Evolutionary conservation across 179 eudicot species (phyloP).

Genomic region (Gypsophila paniculata): DNA sequence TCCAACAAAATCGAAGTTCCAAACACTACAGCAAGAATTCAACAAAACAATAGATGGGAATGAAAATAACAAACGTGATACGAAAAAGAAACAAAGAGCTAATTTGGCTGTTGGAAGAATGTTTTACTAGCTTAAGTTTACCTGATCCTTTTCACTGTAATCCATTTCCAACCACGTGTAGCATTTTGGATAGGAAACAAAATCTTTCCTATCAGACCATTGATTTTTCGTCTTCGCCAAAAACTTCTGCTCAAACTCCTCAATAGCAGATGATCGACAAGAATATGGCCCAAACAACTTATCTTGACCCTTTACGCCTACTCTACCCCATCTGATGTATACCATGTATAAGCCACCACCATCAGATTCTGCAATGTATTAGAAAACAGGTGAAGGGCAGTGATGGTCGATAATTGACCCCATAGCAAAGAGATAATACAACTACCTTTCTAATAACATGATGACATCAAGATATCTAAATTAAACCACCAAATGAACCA

Average conservation of each 20-base stretch:
- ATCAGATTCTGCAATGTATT: slow-evolving; percentile 71
- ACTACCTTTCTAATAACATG: neutral
- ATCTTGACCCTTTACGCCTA: slow-evolving; percentile 89
- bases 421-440: neutral
- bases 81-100: neutral
- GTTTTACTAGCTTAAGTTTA: slow-evolving; percentile 28
- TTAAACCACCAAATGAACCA: neutral
- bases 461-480: neutral
- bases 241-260: slow-evolving; percentile 79
- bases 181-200: slow-evolving; percentile 56
- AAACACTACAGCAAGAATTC: neutral
- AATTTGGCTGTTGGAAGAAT: neutral
- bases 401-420: neutral
- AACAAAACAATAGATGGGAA: neutral
- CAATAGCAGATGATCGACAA: slow-evolving; percentile 45
- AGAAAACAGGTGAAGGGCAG: slow-evolving; percentile 14
- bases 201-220: slow-evolving; percentile 64
- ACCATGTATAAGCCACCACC: slow-evolving; percentile 70
- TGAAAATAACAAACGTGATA: neutral
- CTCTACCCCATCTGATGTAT: slow-evolving; percentile 96
- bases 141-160: slow-evolving; percentile 57
- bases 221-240: slow-evolving; percentile 70
- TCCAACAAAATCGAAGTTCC: slow-evolving; percentile 1
- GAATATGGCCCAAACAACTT: slow-evolving; percentile 75
- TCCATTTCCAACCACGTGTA: slow-evolving; percentile 99